Evolutionary conservation across 352 stramenopile genomes (phyloP).

Genomic region (Phytophthora rubi): DNA sequence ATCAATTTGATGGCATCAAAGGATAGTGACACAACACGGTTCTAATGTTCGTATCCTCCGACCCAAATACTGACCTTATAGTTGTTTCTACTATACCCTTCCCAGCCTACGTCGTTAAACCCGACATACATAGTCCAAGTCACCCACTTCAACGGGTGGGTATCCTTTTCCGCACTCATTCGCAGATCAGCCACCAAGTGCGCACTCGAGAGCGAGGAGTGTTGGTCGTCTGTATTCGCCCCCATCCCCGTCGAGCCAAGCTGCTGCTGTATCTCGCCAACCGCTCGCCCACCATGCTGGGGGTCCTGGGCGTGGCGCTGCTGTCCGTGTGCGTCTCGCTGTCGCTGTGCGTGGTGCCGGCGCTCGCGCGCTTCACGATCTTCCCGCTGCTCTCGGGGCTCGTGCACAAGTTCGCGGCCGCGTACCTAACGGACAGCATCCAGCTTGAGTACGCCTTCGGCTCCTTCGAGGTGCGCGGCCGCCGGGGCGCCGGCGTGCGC

Average conservation of each 20-base stretch:
- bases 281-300: conserved; percentile 46
- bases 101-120: not conserved
- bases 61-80: not conserved
- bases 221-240: conserved; percentile 16
- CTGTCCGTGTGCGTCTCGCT: conserved; percentile 64
- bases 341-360: conserved; percentile 68
- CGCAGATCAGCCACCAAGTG: conserved; percentile 11
- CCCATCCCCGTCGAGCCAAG: conserved; percentile 18
- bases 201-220: conserved; percentile 21
- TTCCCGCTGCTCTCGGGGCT: conserved; percentile 65
- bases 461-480: conserved; percentile 45
- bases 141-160: not conserved
- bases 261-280: conserved; percentile 41
- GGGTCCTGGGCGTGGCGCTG: conserved; percentile 54
- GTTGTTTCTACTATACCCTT: not conserved
- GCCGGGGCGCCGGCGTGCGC: conserved; percentile 7
- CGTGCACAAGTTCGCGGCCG: conserved; percentile 57
- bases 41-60: too few species aligned
- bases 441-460: conserved; percentile 59
- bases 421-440: conserved; percentile 62
- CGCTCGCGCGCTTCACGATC: conserved; percentile 58
- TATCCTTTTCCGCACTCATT: conserved; percentile 18
- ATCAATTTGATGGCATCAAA: too few species aligned
- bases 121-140: not conserved
- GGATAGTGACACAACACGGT: too few species aligned